Evolutionary conservation across 352 stramenopile genomes (phyloP).

Genomic region (Phytophthora sojae): DNA sequence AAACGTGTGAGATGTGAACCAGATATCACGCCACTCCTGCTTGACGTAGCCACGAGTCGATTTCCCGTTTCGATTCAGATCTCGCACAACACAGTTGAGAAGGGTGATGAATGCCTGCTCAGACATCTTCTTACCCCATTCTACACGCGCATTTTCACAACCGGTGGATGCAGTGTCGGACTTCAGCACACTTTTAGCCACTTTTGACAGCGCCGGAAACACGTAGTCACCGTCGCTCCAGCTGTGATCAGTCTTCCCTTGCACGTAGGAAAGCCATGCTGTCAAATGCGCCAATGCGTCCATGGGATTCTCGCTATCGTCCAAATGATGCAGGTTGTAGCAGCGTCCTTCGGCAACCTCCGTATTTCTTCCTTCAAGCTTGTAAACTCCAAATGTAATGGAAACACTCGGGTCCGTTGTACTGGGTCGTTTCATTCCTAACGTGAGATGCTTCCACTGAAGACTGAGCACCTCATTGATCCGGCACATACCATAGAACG

Average conservation of each 20-base stretch:
- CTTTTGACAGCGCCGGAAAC: too few relatives aligned
- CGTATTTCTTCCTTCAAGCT: slow-evolving; percentile 16
- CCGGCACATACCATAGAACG: slow-evolving; percentile 20
- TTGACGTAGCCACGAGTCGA: too few relatives aligned
- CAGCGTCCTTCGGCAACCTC: slow-evolving; percentile 13
- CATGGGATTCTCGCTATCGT: background rate
- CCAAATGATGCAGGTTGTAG: slow-evolving; percentile 12
- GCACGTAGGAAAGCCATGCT: background rate
- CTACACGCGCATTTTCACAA: too few relatives aligned
- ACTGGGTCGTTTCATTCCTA: slow-evolving; percentile 4
- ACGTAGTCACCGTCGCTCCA: slow-evolving; percentile 23
- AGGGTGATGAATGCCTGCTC: too few relatives aligned
- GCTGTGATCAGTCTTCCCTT: slow-evolving; percentile 7
- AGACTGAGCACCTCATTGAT: slow-evolving; percentile 18
- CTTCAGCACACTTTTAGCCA: too few relatives aligned
- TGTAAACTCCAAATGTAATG: slow-evolving; percentile 10
- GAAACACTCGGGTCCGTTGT: background rate
- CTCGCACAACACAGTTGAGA: too few relatives aligned
- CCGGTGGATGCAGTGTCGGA: too few relatives aligned
- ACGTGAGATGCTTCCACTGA: slow-evolving; percentile 9
- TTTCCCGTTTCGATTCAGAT: too few relatives aligned
- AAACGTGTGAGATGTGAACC: too few relatives aligned
- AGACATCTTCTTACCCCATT: too few relatives aligned
- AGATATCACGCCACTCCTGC: too few relatives aligned
- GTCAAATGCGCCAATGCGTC: background rate